Evolutionary conservation across 2,329 filamentous ascomycete genomes (phyloP), one percentile per base, ranked within the genome.

Genomic region (Endoconidiophora polonica): DNA sequence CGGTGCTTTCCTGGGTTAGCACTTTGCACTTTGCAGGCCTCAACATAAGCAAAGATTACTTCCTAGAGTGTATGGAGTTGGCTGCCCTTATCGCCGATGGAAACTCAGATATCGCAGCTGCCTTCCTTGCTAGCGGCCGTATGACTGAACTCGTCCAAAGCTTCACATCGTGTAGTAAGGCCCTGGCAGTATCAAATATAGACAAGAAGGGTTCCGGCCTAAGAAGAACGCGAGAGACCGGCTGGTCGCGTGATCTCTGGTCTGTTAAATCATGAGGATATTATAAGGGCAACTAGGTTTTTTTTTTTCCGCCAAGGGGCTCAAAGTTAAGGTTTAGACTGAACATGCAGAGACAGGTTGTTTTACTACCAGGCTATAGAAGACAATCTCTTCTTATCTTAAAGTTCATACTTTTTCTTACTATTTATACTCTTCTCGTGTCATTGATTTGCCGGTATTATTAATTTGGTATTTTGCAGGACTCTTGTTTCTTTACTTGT

Each of bases 61-160:
- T 94, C 16, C 72, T 91, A 23, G 80, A 90, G 60, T 84, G 81
- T 58, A 90, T 98, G 83, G 85, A 94, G 53, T 69, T 98, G 14
- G 81, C 86, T 1, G 78, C 80, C 1, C 62, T 79, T 2, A 74
- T 94, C 46, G 86, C 90, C 2, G 78, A 82, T 51, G 76, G 79
- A 55, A 74, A 72, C 54, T 79, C 79, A 22, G 79, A 81, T 56
- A 64, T 90, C 39, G 76, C 81, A 1, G 65, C 69, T 22, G 73
- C 76, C 42, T 83, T 91, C 57, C 63, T 79, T 49, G 70, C 73
- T 49, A 73, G 77, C 2, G 72, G 73, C 29, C 75, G 82, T 44
- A 82, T 90, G 77, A 74, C 76, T 58, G 84, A 90, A 66, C 68
- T 91, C 39, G 74, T 88, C 10, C 77, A 83, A 59, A 76, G 75